phyloP scores from a whole-genome alignment of 169 alveolate species.

The Cystoisospora suis region DNA sequence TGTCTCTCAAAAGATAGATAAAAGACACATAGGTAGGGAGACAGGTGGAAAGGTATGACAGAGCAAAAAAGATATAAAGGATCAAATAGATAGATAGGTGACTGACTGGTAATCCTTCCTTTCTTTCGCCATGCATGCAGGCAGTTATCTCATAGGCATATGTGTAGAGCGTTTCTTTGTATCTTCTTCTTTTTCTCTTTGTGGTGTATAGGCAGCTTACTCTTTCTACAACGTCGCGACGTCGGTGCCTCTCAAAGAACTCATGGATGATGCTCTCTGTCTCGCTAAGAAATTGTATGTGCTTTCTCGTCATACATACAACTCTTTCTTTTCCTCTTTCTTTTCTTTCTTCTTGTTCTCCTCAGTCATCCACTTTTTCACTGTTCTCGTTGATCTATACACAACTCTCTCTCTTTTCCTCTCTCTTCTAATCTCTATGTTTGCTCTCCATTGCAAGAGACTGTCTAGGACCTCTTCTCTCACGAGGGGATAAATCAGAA shows the following conservation, averaged over 20 bases:
- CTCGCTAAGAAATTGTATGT: constrained; percentile 83
- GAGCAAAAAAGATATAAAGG: neutral
- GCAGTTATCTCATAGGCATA: neutral
- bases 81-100: neutral
- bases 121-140: neutral
- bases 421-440: too few relatives aligned
- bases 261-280: constrained; percentile 91
- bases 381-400: neutral
- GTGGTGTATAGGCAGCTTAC: constrained; percentile 82
- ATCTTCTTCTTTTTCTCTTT: neutral
- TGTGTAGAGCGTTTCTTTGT: neutral
- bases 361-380: neutral
- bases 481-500: too few relatives aligned
- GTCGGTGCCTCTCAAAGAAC: constrained; percentile 78
- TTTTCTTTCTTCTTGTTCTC: neutral
- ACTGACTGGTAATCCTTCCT: neutral
- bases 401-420: too few relatives aligned
- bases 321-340: neutral
- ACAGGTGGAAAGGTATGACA: neutral
- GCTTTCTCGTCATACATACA: neutral
- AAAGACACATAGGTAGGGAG: neutral
- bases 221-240: constrained; percentile 89
- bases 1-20: neutral
- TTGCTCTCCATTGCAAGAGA: too few relatives aligned
- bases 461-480: too few relatives aligned